phyloP scores from a whole-genome alignment of 306 rosid species.

The Lablab purpureus region DNA sequence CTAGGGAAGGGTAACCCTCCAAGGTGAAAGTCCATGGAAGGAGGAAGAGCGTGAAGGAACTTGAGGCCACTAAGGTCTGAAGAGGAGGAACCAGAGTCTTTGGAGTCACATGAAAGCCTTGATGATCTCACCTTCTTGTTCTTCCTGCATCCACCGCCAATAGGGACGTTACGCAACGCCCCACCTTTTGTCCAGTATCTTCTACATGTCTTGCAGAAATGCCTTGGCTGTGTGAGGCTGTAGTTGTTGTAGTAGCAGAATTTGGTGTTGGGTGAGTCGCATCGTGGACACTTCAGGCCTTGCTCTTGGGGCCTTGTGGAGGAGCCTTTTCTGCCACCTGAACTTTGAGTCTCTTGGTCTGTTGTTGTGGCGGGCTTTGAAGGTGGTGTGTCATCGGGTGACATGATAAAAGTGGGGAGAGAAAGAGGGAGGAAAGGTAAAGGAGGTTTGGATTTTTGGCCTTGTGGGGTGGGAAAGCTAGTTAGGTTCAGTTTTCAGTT shows the following conservation, averaged over 20 bases:
- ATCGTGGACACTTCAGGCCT: constrained; percentile 76
- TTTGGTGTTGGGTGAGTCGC: constrained; percentile 93
- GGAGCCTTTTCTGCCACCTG: constrained; percentile 50
- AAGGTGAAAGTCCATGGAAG: constrained; percentile 79
- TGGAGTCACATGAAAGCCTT: constrained; percentile 63
- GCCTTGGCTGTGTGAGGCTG: constrained; percentile 93
- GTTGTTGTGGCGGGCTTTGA: constrained; percentile 45
- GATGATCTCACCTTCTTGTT: constrained; percentile 79
- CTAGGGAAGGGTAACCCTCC: constrained; percentile 61
- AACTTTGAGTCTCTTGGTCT: constrained; percentile 47
- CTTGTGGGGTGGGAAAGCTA: constrained; percentile 14
- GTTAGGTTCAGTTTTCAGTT: constrained; percentile 48
- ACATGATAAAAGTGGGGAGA: constrained; percentile 49
- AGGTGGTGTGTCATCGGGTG: constrained; percentile 57
- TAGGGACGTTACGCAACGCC: constrained; percentile 86
- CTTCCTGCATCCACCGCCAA: constrained; percentile 96
- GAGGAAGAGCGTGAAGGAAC: constrained; percentile 70
- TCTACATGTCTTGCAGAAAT: constrained; percentile 95
- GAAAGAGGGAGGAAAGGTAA: background rate
- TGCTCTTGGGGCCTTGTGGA: constrained; percentile 60
- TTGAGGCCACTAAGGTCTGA: constrained; percentile 68
- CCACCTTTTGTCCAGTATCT: constrained; percentile 99
- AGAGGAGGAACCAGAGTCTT: constrained; percentile 55
- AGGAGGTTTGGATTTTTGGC: constrained; percentile 18
- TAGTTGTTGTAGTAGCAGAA: constrained; percentile 99